Evolutionary conservation across 1,284 basidiomycete species (phyloP), one percentile per base, ranked within the genome.

Genomic region (Rhodofomes roseus): DNA sequence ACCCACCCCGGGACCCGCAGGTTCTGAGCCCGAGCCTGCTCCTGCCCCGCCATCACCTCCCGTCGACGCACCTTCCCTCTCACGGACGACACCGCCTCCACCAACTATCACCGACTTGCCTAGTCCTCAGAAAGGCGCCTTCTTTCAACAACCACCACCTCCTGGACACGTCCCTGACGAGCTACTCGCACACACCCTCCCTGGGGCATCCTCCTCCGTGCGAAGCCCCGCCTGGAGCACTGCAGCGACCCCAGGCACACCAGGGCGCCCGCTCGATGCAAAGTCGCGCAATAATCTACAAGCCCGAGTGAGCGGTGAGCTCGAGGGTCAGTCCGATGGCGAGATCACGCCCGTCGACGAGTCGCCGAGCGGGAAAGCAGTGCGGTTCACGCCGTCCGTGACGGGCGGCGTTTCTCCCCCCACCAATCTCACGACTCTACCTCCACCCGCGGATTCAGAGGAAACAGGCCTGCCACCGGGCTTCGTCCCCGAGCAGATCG

Each of bases 1-100:
- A 61, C 92, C 92, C 48, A 76, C 78, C 1, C 82, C 90, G 1
- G 90, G 86, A 12, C 82, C 87, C 51, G 80, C 83, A 52, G 82
- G 74, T 18, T 75, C 77, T 36, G 52, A 60, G 23, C 48, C 60
- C 18, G 59, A 63, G 36, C 51, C 63, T 5, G 58, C 54, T 31
- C 14, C 52, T 61, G 52, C 63, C 50, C 64, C 69, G 37, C 50
- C 70, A 60, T 50, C 64, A 50, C 54, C 62, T 4, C 50, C 61
- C 12, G 66, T 70, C 7, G 61, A 66, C 0, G 64, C 66, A 14
- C 56, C 66, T 1, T 52, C 50, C 12, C 54, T 58, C 11, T 54
- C 60, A 11, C 58, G 61, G 27, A 39, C 44, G 8, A 59, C 64
- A 1, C 60, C 60, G 2, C 62, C 65, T 0, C 62, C 68, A 2